These are phyloP conservation scores for Breviolum minutum DNA, from an alignment of 73 alveolate genomes.

Conservation along the genomic window DNA sequence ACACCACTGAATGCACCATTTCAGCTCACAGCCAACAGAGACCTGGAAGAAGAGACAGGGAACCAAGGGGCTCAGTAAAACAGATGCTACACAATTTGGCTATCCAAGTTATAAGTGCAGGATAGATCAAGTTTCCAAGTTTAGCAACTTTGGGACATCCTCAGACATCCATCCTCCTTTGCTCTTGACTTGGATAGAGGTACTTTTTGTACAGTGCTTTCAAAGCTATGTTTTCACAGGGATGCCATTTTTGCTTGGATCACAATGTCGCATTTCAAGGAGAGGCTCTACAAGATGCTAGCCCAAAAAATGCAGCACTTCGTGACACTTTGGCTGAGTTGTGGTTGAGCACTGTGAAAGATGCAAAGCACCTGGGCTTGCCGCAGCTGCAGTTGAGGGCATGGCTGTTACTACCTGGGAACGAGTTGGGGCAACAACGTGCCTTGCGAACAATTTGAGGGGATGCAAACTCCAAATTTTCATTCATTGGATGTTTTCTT, in stretches of 20 bases:
- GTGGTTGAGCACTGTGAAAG: conserved; percentile 13
- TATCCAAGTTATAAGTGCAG: not conserved
- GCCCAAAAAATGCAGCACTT: conserved; percentile 45
- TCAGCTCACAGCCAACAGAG: conserved; percentile 72
- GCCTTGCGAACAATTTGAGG: not conserved
- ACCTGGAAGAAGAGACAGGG: not conserved
- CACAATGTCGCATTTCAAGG: not conserved
- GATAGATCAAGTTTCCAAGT: too few species aligned
- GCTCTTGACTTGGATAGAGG: not conserved
- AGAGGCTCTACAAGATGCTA: conserved; percentile 49
- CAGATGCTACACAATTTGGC: not conserved
- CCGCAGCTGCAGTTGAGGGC: conserved; percentile 35
- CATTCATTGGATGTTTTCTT: not conserved
- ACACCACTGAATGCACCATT: conserved; percentile 60
- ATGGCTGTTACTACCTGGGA: conserved; percentile 68
- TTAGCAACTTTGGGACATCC: not conserved
- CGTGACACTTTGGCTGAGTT: conserved; percentile 64
- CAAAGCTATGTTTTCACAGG: not conserved
- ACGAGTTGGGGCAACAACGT: conserved; percentile 60
- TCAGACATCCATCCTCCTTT: not conserved
- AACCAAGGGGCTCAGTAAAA: not conserved
- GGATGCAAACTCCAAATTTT: too few species aligned
- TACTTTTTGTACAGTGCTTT: not conserved
- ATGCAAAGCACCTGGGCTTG: conserved; percentile 35
- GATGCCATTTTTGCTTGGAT: not conserved